phyloP scores from a whole-genome alignment of 495 filamentous ascomycete genomes.

The Mytilinidion resinicola region DNA sequence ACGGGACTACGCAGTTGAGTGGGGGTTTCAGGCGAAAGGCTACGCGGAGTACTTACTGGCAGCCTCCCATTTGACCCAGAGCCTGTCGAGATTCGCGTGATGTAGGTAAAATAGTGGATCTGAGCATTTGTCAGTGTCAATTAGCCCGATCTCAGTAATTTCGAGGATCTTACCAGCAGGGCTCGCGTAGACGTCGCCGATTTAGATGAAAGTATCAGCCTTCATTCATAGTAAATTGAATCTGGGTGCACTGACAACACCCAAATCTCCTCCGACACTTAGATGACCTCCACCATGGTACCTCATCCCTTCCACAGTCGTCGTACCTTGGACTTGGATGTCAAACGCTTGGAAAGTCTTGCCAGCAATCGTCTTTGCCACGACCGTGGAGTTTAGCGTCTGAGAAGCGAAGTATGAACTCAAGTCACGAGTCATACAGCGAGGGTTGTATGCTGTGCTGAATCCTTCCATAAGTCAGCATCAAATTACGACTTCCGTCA shows the following conservation, averaged over 20 bases:
- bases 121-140: conserved; percentile 45
- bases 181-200: not conserved
- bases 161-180: not conserved
- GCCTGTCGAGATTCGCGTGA: conserved; percentile 60
- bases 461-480: not conserved
- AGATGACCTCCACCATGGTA: conserved; percentile 59
- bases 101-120: conserved; percentile 64
- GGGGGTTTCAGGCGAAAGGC: not conserved
- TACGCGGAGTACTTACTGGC: not conserved
- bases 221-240: conserved; percentile 17
- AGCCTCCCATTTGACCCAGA: conserved; percentile 57
- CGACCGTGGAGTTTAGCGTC: not conserved
- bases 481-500: not conserved
- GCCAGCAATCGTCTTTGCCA: not conserved
- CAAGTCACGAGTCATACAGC: conserved; percentile 1
- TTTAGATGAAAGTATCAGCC: conserved; percentile 21
- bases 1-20: not conserved
- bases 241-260: conserved; percentile 36
- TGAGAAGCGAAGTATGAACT: not conserved
- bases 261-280: conserved; percentile 50
- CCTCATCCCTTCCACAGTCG: conserved; percentile 35
- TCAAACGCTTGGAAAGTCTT: not conserved
- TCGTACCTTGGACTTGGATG: conserved; percentile 6
- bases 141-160: not conserved
- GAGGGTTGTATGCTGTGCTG: conserved; percentile 1